phyloP scores from a whole-genome alignment of 2,329 filamentous ascomycete species.

The Cladophialophora chaetospira region DNA sequence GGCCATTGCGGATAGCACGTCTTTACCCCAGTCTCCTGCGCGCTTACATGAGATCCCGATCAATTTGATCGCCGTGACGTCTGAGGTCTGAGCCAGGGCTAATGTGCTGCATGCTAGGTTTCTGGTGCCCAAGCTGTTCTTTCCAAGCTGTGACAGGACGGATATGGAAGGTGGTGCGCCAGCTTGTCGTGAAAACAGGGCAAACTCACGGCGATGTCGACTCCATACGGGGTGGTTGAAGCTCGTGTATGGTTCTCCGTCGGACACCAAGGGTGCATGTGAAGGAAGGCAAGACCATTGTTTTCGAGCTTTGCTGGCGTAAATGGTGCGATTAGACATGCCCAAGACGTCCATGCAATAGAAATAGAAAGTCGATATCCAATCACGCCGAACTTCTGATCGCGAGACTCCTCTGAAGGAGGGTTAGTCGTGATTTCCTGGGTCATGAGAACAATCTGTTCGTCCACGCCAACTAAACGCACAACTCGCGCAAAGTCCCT shows the following conservation, averaged over 20 bases:
- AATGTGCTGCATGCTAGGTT: background rate
- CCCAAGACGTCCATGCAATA: background rate
- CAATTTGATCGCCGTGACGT: background rate
- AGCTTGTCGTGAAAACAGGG: background rate
- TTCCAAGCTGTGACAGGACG: background rate
- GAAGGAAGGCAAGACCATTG: background rate
- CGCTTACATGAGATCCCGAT: background rate
- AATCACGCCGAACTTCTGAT: no score
- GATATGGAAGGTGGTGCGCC: background rate
- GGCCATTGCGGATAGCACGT: background rate
- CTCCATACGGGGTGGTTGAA: background rate
- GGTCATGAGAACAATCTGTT: no score
- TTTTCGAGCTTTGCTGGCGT: background rate
- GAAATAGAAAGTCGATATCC: background rate
- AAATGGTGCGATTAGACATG: background rate
- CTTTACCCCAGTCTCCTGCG: background rate
- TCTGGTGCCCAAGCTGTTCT: background rate
- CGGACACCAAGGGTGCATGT: background rate
- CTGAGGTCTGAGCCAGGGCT: background rate
- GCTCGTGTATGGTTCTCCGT: background rate
- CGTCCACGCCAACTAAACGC: no score
- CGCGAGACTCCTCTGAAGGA: no score
- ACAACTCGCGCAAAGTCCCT: no score
- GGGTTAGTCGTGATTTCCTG: no score
- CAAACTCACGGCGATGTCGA: no score